Evolutionary conservation across 169 alveolate genomes (phyloP).

Genomic region (Cryptosporidium meleagridis): DNA sequence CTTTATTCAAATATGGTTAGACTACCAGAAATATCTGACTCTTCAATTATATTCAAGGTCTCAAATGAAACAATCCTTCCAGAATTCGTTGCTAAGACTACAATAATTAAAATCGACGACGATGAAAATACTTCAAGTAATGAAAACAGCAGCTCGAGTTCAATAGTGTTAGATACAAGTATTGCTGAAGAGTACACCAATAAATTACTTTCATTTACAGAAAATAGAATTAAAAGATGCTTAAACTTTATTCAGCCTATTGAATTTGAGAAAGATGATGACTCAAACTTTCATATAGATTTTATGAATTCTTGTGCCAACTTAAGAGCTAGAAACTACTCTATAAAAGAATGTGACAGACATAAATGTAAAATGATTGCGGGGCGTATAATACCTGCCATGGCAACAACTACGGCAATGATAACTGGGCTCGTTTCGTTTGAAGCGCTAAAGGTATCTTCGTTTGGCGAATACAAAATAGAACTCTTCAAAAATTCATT

Average conservation of each 20-base stretch:
- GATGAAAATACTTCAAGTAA: conserved; percentile 82
- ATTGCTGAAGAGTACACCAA: conserved; percentile 82
- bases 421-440: conserved; percentile 96
- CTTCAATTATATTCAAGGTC: conserved; percentile 65
- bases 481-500: conserved; percentile 93
- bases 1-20: conserved; percentile 89
- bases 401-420: conserved; percentile 99
- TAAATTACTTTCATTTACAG: conserved; percentile 73
- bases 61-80: conserved; percentile 76
- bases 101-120: conserved; percentile 87
- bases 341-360: conserved; percentile 89
- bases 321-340: conserved; percentile 97
- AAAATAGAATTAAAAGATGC: conserved; percentile 77
- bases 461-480: conserved; percentile 81
- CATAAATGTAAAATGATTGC: conserved; percentile 97
- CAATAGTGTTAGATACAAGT: conserved; percentile 37
- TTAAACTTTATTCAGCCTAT: conserved; percentile 81
- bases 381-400: conserved; percentile 99
- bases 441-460: conserved; percentile 84
- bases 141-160: conserved; percentile 49
- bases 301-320: conserved; percentile 96
- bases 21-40: conserved; percentile 78
- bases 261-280: conserved; percentile 99
- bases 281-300: conserved; percentile 96
- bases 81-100: conserved; percentile 77